Evolutionary conservation across 179 eudicot genomes (phyloP).

Genomic region (Heliamphora pulchella): DNA sequence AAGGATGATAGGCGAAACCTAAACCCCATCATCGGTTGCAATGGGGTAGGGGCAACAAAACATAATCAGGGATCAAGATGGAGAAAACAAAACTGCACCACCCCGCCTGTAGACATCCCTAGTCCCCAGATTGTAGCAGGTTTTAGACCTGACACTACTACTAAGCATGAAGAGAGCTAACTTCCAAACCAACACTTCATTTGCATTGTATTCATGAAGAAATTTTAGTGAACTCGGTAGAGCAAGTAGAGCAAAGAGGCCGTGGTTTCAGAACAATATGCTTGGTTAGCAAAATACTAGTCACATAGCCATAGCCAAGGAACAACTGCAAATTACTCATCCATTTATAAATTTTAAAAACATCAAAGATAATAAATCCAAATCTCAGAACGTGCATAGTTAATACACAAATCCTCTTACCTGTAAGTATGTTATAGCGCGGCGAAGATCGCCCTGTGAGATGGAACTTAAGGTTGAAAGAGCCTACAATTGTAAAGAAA

Average conservation of each 20-base stretch:
- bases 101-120: too few species aligned
- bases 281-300: not conserved
- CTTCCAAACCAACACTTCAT: not conserved
- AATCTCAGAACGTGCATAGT: not conserved
- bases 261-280: not conserved
- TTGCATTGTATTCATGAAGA: not conserved
- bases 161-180: not conserved
- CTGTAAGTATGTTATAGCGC: slow-evolving; percentile 90
- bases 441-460: slow-evolving; percentile 95
- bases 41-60: too few species aligned
- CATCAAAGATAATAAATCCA: not conserved
- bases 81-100: too few species aligned
- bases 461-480: slow-evolving; percentile 75
- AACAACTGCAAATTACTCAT: too few species aligned
- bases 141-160: not conserved
- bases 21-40: too few species aligned
- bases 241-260: not conserved
- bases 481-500: slow-evolving; percentile 42
- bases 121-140: not conserved
- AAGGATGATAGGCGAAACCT: too few species aligned
- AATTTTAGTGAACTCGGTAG: slow-evolving; percentile 2
- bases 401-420: slow-evolving; percentile 25
- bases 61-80: too few species aligned
- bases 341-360: not conserved
- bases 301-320: not conserved